phyloP scores from a whole-genome alignment of 1,284 basidiomycete species.

The Phellopilus nigrolimitatus region DNA sequence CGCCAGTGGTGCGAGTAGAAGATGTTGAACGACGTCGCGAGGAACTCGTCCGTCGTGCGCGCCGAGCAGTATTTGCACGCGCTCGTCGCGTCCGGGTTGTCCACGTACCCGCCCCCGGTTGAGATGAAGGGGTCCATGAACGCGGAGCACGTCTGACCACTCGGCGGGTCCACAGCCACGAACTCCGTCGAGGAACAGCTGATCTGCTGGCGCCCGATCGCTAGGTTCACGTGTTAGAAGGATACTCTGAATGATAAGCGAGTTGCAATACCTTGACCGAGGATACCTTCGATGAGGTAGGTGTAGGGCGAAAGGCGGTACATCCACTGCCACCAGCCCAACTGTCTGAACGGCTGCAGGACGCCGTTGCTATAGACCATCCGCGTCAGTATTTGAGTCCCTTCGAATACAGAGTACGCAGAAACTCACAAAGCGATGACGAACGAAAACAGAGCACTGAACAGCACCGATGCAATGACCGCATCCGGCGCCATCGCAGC shows the following conservation, averaged over 20 bases:
- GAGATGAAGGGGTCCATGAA: conserved; percentile 54
- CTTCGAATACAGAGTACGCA: neutral
- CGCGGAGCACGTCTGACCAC: conserved; percentile 52
- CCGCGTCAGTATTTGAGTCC: neutral
- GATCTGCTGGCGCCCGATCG: conserved; percentile 45
- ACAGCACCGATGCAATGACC: conserved; percentile 14
- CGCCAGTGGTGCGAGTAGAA: conserved; percentile 47
- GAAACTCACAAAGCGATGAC: conserved; percentile 18
- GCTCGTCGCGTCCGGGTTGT: conserved; percentile 49
- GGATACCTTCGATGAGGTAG: conserved; percentile 25
- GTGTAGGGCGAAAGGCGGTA: conserved; percentile 36
- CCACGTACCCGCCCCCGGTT: conserved; percentile 58
- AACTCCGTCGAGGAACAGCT: conserved; percentile 53
- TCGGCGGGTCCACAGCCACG: conserved; percentile 49
- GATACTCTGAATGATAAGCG: neutral
- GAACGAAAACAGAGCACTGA: conserved; percentile 20
- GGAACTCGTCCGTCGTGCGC: conserved; percentile 38
- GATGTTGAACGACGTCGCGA: conserved; percentile 42
- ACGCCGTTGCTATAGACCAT: conserved; percentile 13
- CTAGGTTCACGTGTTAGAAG: conserved; percentile 23
- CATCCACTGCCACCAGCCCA: conserved; percentile 22
- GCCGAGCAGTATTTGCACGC: conserved; percentile 53
- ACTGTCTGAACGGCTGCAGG: conserved; percentile 12
- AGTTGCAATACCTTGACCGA: conserved; percentile 19
- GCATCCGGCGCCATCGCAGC: conserved; percentile 20